Evolutionary conservation across 148 eudicot species (phyloP), one percentile per base, ranked within the genome.

Genomic region (Cornus suecica): DNA sequence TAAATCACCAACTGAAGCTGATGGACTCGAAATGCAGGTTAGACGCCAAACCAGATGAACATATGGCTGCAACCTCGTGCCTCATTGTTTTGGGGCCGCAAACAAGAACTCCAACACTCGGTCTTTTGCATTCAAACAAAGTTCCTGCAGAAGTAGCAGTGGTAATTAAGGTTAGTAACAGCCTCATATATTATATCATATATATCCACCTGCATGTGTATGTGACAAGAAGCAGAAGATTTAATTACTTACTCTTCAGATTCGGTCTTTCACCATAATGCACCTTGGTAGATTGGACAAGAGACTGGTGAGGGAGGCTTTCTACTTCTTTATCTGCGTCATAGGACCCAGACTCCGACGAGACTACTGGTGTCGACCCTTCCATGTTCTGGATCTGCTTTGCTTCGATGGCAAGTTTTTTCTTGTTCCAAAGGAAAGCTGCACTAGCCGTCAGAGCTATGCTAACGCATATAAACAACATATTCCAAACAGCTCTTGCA

Each of bases 191-290:
- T 23, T 10, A 4, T 68, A 25, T 51, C 42, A 28, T 27, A 32
- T 25, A 25, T 24, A 24, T 70, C 1, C 6, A 7, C n/a, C 6
- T 2, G 22, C 30, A 11, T 41, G 20, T 48, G 20, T 48, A 14
- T 48, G 20, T 11, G 54, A 48, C 54, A 11, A 13, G 20, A 48
- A 48, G 6, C 22, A 58, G 10, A 29, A n/a, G n/a, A n/a, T n/a
- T n/a, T n/a, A n/a, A 68, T 18, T 24, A 67, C 93, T 89, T 91
- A 92, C 99, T 87, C 86, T 89, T 92, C 18, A 95, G 87, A 65
- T 95, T 87, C 45, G 99, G 99, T 72, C 99, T 84, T 80, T 77
- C 85, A 66, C 99, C 97, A 75, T 81, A 95, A 66, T 88, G 87
- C 76, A 92, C 80, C 37, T 85, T 82, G 18, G 84, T 88, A 25